Evolutionary conservation across 2,329 filamentous ascomycete species (phyloP), one percentile per base, ranked within the genome.

Genomic region (Penicillium sp.): DNA sequence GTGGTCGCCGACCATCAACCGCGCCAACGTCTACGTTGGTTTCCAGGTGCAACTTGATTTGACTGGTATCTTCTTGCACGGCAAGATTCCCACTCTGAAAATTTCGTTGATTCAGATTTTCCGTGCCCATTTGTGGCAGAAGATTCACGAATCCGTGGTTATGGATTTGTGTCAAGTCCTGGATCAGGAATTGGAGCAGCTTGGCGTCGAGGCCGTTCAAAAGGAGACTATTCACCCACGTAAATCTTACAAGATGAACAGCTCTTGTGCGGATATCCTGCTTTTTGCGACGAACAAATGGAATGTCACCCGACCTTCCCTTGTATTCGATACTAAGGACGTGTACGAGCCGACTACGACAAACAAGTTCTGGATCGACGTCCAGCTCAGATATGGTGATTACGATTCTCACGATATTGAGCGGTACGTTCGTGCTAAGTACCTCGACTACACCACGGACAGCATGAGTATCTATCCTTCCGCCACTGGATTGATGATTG

Each of bases 181-280:
- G 67, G 94, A 99, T 66, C 93, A 97, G 71, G 94, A 99, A 73
- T 80, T 99, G 43, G 94, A 99, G 75, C 92, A 94, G 33, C 82
- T 99, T 4, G 93, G 93, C 36, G 97, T 99, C 58, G 94, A 99
- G 77, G 96, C 92, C 2, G 94, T 97, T 5, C 94, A 99, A 73
- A 99, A 99, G 77, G 94, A 99, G 79, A 97, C 94, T 0, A 99
- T 99, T 59, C 94, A 99, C 81, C 94, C 94, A 52, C 86, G 94
- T 85, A 99, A 99, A 79, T 97, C 92, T 5, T 99, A 99, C 86
- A 99, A 99, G 86, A 99, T 99, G 94, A 99, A 99, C 82, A 97
- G 93, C 70, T 97, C 93, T 57, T 97, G 94, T 70, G 94, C 96
- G 5, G 94, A 99, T 75, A 97, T 99, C 62, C 83, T 97, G 54